Conservation (phyloP, 495 filamentous ascomycete genomes). For the Bacidia rubella region DNA sequence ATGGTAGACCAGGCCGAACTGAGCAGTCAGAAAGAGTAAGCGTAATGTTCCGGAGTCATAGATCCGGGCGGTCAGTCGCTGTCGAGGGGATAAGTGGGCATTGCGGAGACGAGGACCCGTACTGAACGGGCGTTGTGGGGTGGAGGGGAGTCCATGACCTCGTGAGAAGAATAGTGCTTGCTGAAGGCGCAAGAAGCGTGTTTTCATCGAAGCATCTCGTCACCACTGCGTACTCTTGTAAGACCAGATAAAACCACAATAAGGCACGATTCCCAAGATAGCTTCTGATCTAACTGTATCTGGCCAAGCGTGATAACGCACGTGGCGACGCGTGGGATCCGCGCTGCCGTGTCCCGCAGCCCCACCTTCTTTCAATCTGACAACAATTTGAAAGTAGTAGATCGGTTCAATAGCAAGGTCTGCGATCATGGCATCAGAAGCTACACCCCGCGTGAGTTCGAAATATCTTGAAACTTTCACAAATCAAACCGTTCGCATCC, state of each 20-base stretch:
- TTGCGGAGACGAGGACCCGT: neutral
- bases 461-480: constrained; percentile 20
- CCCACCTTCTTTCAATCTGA: neutral
- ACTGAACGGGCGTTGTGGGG: too few species aligned
- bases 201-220: neutral
- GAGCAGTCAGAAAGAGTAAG: neutral
- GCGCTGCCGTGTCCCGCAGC: neutral
- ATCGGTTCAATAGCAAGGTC: neutral
- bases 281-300: neutral
- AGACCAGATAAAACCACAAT: too few species aligned
- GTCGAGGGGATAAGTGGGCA: neutral
- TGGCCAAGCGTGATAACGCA: neutral
- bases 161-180: neutral
- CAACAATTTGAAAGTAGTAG: too few species aligned
- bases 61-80: too few species aligned
- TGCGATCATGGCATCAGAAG: constrained; percentile 16
- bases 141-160: neutral
- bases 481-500: constrained; percentile 62
- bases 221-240: too few species aligned
- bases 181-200: neutral
- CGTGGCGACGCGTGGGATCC: neutral
- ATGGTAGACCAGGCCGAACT: constrained; percentile 32
- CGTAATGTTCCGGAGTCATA: too few species aligned
- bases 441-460: constrained; percentile 17
- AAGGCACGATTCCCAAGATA: too few species aligned